A percentile compares a stretch with the other conserved stretches of the same genome.
Evolutionary conservation across 352 stramenopile species (phyloP).

Genomic region (Pythium diclinum): DNA sequence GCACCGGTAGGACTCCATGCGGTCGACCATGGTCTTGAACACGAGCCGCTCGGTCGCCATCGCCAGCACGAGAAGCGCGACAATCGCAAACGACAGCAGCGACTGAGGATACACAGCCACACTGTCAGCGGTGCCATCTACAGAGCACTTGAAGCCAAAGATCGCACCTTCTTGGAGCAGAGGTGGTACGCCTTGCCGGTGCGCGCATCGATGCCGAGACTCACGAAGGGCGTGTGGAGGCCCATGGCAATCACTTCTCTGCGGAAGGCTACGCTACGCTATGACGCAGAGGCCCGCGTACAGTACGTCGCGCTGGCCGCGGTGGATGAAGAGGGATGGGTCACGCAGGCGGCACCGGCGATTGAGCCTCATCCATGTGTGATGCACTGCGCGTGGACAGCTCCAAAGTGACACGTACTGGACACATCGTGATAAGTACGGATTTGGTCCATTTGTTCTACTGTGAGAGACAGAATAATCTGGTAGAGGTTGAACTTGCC

Average conservation of each 20-base stretch:
- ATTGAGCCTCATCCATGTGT: constrained; percentile 16
- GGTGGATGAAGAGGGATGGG: constrained; percentile 11
- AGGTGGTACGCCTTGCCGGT: constrained; percentile 85
- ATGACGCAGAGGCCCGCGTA: background rate
- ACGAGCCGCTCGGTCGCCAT: constrained; percentile 84
- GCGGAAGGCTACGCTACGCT: background rate
- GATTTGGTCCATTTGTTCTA: constrained; percentile 7
- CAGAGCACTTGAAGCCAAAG: background rate
- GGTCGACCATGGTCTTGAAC: constrained; percentile 88
- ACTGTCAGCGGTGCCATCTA: background rate
- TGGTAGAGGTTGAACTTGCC: constrained; percentile 10
- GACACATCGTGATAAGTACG: constrained; percentile 1
- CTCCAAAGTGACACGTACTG: constrained; percentile 7
- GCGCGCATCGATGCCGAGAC: constrained; percentile 76
- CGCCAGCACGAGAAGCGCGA: constrained; percentile 66
- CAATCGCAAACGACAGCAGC: constrained; percentile 66
- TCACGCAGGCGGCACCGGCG: background rate
- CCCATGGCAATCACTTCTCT: constrained; percentile 40
- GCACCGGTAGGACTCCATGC: constrained; percentile 87
- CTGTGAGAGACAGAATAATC: constrained; percentile 17
- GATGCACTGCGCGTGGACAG: constrained; percentile 19
- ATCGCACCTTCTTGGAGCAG: constrained; percentile 73
- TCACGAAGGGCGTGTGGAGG: constrained; percentile 73
- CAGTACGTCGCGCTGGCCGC: background rate
- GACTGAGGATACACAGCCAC: constrained; percentile 35